Conservation (phyloP, 2,329 filamentous ascomycete species). For the Diaporthe humulicola region DNA sequence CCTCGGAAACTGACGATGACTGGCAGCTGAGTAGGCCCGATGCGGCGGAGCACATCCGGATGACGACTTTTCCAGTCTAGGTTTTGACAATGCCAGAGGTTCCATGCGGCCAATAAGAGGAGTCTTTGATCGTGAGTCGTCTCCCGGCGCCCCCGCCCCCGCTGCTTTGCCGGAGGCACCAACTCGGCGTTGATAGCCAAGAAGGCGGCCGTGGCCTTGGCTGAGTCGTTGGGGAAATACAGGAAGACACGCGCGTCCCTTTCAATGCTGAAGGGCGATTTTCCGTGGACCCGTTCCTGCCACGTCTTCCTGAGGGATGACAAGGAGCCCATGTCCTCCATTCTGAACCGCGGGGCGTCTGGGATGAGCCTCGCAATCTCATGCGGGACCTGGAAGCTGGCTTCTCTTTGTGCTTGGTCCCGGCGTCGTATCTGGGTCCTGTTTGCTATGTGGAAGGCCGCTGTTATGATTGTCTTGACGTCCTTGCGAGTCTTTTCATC, state of each 20-base stretch:
- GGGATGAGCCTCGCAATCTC: constrained; percentile 26
- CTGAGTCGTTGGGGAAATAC: constrained; percentile 1
- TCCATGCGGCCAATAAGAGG: too few species aligned
- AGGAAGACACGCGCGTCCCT: constrained; percentile 9
- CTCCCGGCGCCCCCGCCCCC: too few species aligned
- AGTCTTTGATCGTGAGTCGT: too few species aligned
- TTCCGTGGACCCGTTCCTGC: not conserved
- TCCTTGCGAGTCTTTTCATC: not conserved
- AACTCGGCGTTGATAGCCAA: constrained; percentile 24
- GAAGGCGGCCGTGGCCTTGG: constrained; percentile 9
- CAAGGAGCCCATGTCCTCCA: constrained; percentile 8
- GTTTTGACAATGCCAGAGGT: too few species aligned
- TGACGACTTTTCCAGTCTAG: too few species aligned
- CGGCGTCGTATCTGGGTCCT: not conserved
- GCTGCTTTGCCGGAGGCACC: not conserved
- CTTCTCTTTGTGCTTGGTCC: not conserved
- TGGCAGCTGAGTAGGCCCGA: too few species aligned
- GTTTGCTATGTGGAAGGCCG: constrained; percentile 16
- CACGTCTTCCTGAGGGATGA: not conserved
- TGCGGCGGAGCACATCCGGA: too few species aligned
- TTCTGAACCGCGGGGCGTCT: constrained; percentile 1
- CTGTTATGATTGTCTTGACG: not conserved
- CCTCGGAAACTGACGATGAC: too few species aligned
- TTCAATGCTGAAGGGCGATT: not conserved
- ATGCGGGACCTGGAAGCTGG: constrained; percentile 19